Base-by-base conservation (phyloP, 2,329 filamentous ascomycete genomes). In the Venturiaceae sp. region DNA sequence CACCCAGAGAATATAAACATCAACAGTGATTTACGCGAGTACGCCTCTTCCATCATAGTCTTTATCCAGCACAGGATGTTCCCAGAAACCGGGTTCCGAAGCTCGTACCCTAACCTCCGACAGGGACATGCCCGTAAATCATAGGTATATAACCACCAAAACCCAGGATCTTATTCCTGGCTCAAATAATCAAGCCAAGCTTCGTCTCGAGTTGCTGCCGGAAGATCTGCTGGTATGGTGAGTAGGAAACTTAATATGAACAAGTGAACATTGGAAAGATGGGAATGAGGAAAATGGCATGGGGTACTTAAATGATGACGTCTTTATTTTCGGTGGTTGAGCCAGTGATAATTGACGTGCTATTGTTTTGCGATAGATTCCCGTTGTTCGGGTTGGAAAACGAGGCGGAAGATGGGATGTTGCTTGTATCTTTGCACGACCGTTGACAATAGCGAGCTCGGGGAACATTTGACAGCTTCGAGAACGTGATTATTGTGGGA, bases 41-140 rank as follows among this genome's bases (percentile, higher is more conserved):
- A 28, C 21, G 41, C 41, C 41, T 46, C 41, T 23, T 46, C 9
- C 44, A 50, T 50, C 44, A 50, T n/a, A n/a, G 26, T 16, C 26
- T 30, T 30, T 30, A 16, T 50, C 19, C 44, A 16, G 23, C 44
- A n/a, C 23, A 50, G 44, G 44, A 50, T 28, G 44, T 16, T 30
- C 44, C 44, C 44, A 50, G 44, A 30, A 50, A 50, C 44, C 44
- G 44, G 44, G 44, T 50, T 30, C 44, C 44, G 44, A 50, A 47
- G 44, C 44, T 26, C 44, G 23, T 50, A 30, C 44, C 21, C 44
- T 50, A 50, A 30, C 13, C 23, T n/a, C 26, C 13, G 13, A 30
- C 44, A 50, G 44, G 44, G 44, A 30, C 44, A 50, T 50, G 44
- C 44, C 44, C 26, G 44, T 16, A 16, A 32, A 50, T 23, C 11